These are phyloP conservation scores for Furcasterigmium sp. DNA, from an alignment of 2,329 filamentous ascomycete genomes.

Conservation along the genomic window DNA sequence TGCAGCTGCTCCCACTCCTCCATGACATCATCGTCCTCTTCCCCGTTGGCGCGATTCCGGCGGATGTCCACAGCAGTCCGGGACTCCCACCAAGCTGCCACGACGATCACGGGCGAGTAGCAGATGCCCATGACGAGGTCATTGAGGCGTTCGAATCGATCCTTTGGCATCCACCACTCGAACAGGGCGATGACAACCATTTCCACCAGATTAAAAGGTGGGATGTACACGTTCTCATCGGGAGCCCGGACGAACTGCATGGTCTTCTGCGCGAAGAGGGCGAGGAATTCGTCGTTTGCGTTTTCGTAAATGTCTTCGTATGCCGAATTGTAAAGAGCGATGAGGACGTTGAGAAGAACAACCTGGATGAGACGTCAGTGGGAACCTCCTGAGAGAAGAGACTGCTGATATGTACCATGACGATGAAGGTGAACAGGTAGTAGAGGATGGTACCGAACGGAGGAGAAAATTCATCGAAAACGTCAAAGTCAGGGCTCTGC, in stretches of 20 bases:
- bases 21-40: slow-evolving; percentile 80
- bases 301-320: slow-evolving; percentile 95
- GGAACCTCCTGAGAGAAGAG: fast-evolving
- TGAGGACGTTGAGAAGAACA: slow-evolving; percentile 88
- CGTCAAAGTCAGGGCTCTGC: slow-evolving; percentile 82
- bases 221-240: slow-evolving; percentile 97
- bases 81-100: slow-evolving; percentile 70
- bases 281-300: slow-evolving; percentile 91
- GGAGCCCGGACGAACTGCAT: slow-evolving; percentile 96
- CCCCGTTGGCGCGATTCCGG: slow-evolving; percentile 70
- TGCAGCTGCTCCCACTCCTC: slow-evolving; percentile 93
- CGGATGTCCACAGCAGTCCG: slow-evolving; percentile 61
- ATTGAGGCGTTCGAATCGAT: slow-evolving; percentile 74
- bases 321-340: slow-evolving; percentile 93
- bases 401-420: slow-evolving; percentile 63
- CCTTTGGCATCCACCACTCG: slow-evolving; percentile 90
- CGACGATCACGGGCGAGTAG: slow-evolving; percentile 77
- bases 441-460: slow-evolving; percentile 95
- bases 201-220: slow-evolving; percentile 91
- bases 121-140: slow-evolving; percentile 81
- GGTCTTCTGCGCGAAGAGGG: slow-evolving; percentile 87
- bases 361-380: slow-evolving; percentile 28
- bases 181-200: slow-evolving; percentile 73
- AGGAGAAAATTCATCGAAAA: slow-evolving; percentile 84
- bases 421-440: slow-evolving; percentile 95